phyloP scores from a whole-genome alignment of 2,329 filamentous ascomycete species.

The Myrmaecium sp. region DNA sequence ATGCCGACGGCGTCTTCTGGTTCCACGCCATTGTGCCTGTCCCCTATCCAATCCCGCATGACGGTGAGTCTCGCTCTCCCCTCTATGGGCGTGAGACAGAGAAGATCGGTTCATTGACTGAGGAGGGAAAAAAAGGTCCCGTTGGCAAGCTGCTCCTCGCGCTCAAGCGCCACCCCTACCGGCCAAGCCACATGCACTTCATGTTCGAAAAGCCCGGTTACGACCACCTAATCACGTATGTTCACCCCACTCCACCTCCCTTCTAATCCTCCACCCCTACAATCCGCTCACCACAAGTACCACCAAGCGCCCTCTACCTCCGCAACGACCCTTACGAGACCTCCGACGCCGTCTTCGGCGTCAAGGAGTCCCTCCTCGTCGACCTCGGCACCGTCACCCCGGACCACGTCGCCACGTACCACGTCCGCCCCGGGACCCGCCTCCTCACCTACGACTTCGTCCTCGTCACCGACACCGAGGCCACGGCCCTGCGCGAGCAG shows the following conservation, averaged over 20 bases:
- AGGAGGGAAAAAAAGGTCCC: too few relatives aligned
- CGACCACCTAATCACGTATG: constrained; percentile 70
- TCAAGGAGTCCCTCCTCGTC: constrained; percentile 64
- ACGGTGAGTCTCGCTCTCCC: too few relatives aligned
- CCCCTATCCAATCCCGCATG: constrained; percentile 68
- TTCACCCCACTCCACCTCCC: constrained; percentile 10
- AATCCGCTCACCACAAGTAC: neutral
- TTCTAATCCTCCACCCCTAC: too few relatives aligned
- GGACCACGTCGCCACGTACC: constrained; percentile 42
- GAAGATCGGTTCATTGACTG: too few relatives aligned
- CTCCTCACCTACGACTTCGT: constrained; percentile 62
- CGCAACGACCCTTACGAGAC: constrained; percentile 67
- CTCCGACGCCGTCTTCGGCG: constrained; percentile 72
- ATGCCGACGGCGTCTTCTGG: constrained; percentile 61
- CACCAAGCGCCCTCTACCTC: constrained; percentile 58
- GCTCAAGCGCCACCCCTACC: constrained; percentile 57
- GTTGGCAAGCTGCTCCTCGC: constrained; percentile 53
- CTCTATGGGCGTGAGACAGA: too few relatives aligned
- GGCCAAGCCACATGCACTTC: constrained; percentile 70
- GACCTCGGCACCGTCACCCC: constrained; percentile 39
- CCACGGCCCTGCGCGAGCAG: constrained; percentile 45
- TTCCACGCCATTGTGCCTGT: constrained; percentile 76
- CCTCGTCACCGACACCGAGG: constrained; percentile 54
- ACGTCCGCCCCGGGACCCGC: constrained; percentile 44
- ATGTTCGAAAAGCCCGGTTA: constrained; percentile 71